Evolutionary conservation across 345 rosid genomes (phyloP).

Genomic region (Euphorbia peplus): DNA sequence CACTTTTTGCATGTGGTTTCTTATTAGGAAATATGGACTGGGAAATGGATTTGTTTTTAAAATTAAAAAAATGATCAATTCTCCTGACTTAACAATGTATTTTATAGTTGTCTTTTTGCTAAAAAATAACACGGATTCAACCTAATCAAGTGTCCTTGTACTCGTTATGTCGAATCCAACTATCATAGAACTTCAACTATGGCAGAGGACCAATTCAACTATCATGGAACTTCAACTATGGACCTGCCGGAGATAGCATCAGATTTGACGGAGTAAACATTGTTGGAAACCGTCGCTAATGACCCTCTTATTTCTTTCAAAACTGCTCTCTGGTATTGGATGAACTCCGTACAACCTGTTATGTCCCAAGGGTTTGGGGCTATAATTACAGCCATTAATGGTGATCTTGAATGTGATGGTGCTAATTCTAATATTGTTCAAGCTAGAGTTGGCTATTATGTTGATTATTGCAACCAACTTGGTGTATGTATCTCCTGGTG

Average conservation of each 20-base stretch:
- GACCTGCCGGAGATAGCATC: slow-evolving; percentile 38
- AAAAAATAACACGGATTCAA: too few species aligned
- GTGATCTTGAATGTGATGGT: slow-evolving; percentile 39
- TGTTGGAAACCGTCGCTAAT: slow-evolving; percentile 42
- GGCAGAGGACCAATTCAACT: slow-evolving; percentile 54
- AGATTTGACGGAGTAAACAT: slow-evolving; percentile 37
- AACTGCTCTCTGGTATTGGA: slow-evolving; percentile 55
- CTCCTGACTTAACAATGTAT: too few species aligned
- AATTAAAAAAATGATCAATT: too few species aligned
- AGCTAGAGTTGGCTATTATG: slow-evolving; percentile 36
- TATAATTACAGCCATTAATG: slow-evolving; percentile 46
- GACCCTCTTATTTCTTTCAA: slow-evolving; percentile 37
- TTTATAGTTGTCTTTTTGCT: too few species aligned
- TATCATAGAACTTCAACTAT: too few species aligned
- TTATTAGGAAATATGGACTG: too few species aligned
- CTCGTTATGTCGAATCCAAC: too few species aligned
- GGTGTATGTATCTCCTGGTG: slow-evolving; percentile 46
- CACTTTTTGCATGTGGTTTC: too few species aligned
- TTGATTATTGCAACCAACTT: slow-evolving; percentile 37
- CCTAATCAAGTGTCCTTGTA: too few species aligned
- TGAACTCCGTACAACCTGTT: slow-evolving; percentile 31
- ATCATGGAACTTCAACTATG: slow-evolving; percentile 53
- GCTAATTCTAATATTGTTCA: slow-evolving; percentile 24
- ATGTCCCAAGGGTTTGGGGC: slow-evolving; percentile 48
- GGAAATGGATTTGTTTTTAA: too few species aligned